These are phyloP conservation scores for Marasmius oreades DNA, from an alignment of 1,284 basidiomycete genomes.

Conservation along the genomic window DNA sequence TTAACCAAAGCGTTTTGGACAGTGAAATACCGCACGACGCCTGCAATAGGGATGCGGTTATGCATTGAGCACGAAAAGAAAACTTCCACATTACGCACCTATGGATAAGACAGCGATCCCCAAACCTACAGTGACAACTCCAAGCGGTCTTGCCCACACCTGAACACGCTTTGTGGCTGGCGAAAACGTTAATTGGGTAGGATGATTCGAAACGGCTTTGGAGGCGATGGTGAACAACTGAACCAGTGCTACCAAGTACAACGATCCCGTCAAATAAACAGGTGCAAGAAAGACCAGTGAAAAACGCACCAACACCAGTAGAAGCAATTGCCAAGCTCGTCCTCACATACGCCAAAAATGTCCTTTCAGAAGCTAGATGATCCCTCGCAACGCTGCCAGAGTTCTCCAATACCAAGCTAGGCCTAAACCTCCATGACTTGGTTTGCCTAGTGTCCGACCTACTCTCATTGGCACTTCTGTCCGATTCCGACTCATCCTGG, in stretches of 20 bases:
- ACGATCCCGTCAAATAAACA: neutral
- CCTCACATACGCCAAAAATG: constrained; percentile 47
- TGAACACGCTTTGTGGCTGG: constrained; percentile 19
- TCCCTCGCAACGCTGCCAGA: constrained; percentile 44
- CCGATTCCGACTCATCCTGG: neutral
- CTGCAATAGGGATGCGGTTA: constrained; percentile 23
- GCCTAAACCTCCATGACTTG: constrained; percentile 14
- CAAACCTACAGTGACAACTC: constrained; percentile 43
- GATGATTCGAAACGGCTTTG: constrained; percentile 21
- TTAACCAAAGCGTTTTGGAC: constrained; percentile 49
- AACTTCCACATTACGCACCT: constrained; percentile 31
- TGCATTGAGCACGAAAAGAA: neutral
- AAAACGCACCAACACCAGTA: constrained; percentile 44
- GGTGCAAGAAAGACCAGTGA: neutral
- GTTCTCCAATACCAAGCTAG: constrained; percentile 35
- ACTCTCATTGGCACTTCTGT: neutral
- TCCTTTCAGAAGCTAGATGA: constrained; percentile 47
- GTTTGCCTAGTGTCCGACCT: neutral
- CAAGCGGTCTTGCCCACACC: constrained; percentile 47
- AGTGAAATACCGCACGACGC: constrained; percentile 49
- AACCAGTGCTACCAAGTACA: constrained; percentile 37
- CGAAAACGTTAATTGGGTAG: neutral
- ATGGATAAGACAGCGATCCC: constrained; percentile 43
- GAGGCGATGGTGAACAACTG: constrained; percentile 49
- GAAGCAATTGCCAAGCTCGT: constrained; percentile 43